phyloP scores from a whole-genome alignment of 495 filamentous ascomycete species.

The Penicillium steckii region DNA sequence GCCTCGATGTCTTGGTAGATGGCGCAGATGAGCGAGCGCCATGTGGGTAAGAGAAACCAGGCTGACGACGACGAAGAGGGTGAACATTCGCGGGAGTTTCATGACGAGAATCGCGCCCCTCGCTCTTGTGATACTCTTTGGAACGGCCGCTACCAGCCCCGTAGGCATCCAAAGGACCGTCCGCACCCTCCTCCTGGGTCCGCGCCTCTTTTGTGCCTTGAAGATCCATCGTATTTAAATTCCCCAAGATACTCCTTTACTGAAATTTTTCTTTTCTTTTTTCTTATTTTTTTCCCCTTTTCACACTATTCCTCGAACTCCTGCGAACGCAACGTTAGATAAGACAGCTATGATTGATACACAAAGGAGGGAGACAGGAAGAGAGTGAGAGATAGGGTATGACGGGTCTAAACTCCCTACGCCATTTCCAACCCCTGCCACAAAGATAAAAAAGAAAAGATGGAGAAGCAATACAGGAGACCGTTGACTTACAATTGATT shows the following conservation, averaged over 20 bases:
- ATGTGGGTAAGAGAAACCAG: slow-evolving; percentile 24
- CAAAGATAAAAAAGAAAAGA: not conserved
- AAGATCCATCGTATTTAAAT: slow-evolving; percentile 38
- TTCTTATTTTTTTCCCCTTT: not conserved
- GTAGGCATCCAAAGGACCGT: slow-evolving; percentile 41
- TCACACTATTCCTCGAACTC: too few relatives aligned
- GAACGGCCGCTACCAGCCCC: slow-evolving; percentile 32
- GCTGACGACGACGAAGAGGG: slow-evolving; percentile 23
- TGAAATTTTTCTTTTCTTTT: not conserved
- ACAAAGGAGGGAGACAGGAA: not conserved
- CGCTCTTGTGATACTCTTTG: slow-evolving; percentile 41
- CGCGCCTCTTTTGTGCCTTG: slow-evolving; percentile 48
- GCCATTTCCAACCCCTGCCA: slow-evolving; percentile 5
- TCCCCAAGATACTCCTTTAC: not conserved
- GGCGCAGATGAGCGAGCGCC: slow-evolving; percentile 13
- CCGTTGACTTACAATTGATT: slow-evolving; percentile 10
- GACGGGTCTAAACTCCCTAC: slow-evolving; percentile 3
- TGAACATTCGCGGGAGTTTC: slow-evolving; percentile 20
- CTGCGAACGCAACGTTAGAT: slow-evolving; percentile 11
- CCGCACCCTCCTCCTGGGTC: slow-evolving; percentile 41
- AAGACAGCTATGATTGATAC: not conserved
- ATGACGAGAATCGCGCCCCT: slow-evolving; percentile 33
- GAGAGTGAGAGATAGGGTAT: slow-evolving; percentile 7
- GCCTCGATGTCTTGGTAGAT: slow-evolving; percentile 11
- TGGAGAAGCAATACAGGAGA: not conserved